Percentiles rank a stretch among this genome's conserved stretches.
Evolutionary conservation across 1,284 basidiomycete genomes (phyloP).

Genomic region (Megacollybia platyphylla): DNA sequence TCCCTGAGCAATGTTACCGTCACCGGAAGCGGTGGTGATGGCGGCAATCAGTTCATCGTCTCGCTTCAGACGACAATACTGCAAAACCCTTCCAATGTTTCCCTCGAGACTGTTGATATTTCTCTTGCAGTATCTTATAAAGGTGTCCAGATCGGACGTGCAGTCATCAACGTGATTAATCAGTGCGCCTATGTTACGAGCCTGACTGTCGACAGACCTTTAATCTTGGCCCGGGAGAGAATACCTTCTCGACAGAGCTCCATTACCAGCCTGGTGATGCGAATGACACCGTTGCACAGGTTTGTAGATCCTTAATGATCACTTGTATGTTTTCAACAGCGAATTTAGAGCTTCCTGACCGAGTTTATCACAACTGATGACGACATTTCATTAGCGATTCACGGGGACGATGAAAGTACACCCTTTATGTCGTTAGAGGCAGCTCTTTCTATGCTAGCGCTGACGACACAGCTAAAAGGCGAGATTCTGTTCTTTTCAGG

Average conservation of each 20-base stretch:
- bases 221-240: constrained; percentile 47
- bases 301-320: constrained; percentile 9
- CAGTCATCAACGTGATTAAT: constrained; percentile 40
- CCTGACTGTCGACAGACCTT: constrained; percentile 25
- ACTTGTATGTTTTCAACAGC: constrained; percentile 1
- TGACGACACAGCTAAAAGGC: constrained; percentile 36
- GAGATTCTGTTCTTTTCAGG: constrained; percentile 9
- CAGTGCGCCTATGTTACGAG: constrained; percentile 1
- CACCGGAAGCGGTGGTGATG: constrained; percentile 45
- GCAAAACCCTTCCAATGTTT: constrained; percentile 59
- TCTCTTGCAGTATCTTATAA: constrained; percentile 50
- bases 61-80: constrained; percentile 41
- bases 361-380: constrained; percentile 40
- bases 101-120: constrained; percentile 46
- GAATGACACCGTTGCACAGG: constrained; percentile 54
- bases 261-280: constrained; percentile 52
- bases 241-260: constrained; percentile 46
- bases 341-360: constrained; percentile 31
- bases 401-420: constrained; percentile 46
- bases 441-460: constrained; percentile 42
- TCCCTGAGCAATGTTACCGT: constrained; percentile 40
- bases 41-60: constrained; percentile 40
- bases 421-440: constrained; percentile 51
- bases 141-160: constrained; percentile 39
- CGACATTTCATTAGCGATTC: constrained; percentile 36